A percentile compares a stretch with the other conserved stretches of the same genome.
Conservation (phyloP, 2,329 filamentous ascomycete genomes). For the Colletotrichum acutatum region DNA sequence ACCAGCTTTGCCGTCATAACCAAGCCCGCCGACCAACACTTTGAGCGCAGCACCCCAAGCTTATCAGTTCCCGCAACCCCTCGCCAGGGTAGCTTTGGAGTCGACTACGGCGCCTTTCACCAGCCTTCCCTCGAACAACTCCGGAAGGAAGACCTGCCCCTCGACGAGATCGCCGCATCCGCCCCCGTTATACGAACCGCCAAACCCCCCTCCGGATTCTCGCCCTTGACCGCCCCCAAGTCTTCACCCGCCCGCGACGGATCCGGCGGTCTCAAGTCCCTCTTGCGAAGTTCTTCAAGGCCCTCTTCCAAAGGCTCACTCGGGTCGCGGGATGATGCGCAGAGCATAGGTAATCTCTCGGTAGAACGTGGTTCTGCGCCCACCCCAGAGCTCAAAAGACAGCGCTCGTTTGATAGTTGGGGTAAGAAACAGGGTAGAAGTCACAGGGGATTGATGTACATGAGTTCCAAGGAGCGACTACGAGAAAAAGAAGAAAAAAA, state of each 20-base stretch:
- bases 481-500: slow-evolving; percentile 74
- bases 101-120: slow-evolving; percentile 77
- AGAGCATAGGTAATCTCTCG: slow-evolving; percentile 73
- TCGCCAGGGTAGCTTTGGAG: slow-evolving; percentile 68
- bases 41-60: slow-evolving; percentile 64
- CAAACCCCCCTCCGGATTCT: slow-evolving; percentile 82
- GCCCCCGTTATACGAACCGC: slow-evolving; percentile 84
- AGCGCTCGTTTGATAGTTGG: slow-evolving; percentile 72
- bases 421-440: slow-evolving; percentile 64
- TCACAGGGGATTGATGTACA: slow-evolving; percentile 74
- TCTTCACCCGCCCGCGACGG: slow-evolving; percentile 60
- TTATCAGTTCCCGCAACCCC: slow-evolving; percentile 53
- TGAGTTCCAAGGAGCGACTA: slow-evolving; percentile 77
- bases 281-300: slow-evolving; percentile 67
- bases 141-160: slow-evolving; percentile 57
- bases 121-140: slow-evolving; percentile 61
- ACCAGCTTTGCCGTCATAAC: slow-evolving; percentile 77
- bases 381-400: slow-evolving; percentile 55
- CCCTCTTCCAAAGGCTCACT: slow-evolving; percentile 69
- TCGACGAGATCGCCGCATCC: slow-evolving; percentile 70
- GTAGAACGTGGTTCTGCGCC: slow-evolving; percentile 67
- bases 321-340: slow-evolving; percentile 66
- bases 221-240: slow-evolving; percentile 73
- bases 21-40: slow-evolving; percentile 74
- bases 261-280: slow-evolving; percentile 64